A percentile compares a stretch with the other conserved stretches of the same genome.
These are phyloP conservation scores for Trichocomaceae sp. DNA, from an alignment of 2,329 filamentous ascomycete genomes.

Conservation along the genomic window DNA sequence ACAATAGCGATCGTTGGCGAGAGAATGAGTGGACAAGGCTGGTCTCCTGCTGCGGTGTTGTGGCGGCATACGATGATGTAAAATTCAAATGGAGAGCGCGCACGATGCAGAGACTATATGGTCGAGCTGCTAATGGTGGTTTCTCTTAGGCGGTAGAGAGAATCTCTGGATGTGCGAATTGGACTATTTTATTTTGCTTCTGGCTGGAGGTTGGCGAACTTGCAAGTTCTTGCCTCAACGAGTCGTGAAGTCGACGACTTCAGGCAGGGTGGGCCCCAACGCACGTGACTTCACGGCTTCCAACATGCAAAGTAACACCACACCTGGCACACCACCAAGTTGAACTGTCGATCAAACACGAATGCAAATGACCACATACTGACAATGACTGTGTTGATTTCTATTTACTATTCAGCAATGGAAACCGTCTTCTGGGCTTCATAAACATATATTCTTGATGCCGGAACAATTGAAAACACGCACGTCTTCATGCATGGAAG, in stretches of 20 bases:
- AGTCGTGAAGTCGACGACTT: neutral
- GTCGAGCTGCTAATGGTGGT: neutral
- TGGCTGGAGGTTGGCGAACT: neutral
- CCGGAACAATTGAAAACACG: too few relatives aligned
- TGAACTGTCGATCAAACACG: too few relatives aligned
- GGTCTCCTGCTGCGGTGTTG: neutral
- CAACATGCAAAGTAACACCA: too few relatives aligned
- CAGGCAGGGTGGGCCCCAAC: neutral
- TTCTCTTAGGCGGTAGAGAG: neutral
- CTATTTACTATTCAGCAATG: too few relatives aligned
- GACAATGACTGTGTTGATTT: too few relatives aligned
- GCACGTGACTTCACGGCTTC: too few relatives aligned
- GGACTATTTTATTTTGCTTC: neutral
- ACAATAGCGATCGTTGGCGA: neutral
- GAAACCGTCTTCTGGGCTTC: too few relatives aligned
- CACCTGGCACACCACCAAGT: too few relatives aligned
- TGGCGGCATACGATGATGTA: neutral
- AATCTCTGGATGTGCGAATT: neutral
- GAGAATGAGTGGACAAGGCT: neutral
- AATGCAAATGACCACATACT: too few relatives aligned
- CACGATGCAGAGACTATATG: neutral
- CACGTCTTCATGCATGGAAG: too few relatives aligned
- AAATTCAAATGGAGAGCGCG: neutral
- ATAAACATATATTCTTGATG: too few relatives aligned
- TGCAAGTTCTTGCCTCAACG: slow-evolving; percentile 2